Conservation (phyloP, 2,329 filamentous ascomycete genomes). For the Colletotrichum filicis region DNA sequence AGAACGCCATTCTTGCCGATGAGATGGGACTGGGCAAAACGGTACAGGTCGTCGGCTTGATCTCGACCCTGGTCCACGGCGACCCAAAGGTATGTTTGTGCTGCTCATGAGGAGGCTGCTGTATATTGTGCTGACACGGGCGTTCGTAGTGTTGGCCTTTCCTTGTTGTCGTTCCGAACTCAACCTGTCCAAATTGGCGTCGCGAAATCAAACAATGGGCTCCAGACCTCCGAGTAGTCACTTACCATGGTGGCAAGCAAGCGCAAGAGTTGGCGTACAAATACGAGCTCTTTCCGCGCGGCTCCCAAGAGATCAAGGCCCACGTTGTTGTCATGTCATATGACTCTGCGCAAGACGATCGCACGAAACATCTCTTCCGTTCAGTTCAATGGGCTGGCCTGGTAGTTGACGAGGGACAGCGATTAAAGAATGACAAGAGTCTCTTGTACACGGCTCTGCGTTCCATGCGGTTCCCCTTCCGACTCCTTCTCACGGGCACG, state of each 20-base stretch:
- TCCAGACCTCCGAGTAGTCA: constrained; percentile 86
- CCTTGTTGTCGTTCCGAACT: constrained; percentile 91
- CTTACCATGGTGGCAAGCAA: constrained; percentile 84
- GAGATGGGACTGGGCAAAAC: constrained; percentile 99
- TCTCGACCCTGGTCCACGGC: constrained; percentile 78
- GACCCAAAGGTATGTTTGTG: constrained; percentile 57
- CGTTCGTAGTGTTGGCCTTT: constrained; percentile 81
- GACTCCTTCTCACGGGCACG: constrained; percentile 88
- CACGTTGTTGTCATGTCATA: constrained; percentile 97
- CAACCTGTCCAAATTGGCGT: constrained; percentile 97
- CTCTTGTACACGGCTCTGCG: constrained; percentile 81
- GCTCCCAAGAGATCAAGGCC: constrained; percentile 76
- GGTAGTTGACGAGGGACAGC: constrained; percentile 94
- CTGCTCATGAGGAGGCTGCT: neutral
- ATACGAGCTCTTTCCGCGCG: constrained; percentile 84
- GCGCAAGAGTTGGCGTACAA: constrained; percentile 81
- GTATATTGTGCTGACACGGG: constrained; percentile 31
- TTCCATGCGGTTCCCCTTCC: constrained; percentile 82
- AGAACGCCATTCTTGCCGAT: constrained; percentile 92
- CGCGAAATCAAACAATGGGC: constrained; percentile 96
- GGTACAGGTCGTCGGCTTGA: constrained; percentile 87
- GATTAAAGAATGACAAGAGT: constrained; percentile 92
- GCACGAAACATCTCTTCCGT: constrained; percentile 73
- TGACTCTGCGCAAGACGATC: constrained; percentile 83
- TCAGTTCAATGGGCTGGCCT: constrained; percentile 85